phyloP scores from a whole-genome alignment of 345 rosid species.

The Ceriops zippeliana region DNA sequence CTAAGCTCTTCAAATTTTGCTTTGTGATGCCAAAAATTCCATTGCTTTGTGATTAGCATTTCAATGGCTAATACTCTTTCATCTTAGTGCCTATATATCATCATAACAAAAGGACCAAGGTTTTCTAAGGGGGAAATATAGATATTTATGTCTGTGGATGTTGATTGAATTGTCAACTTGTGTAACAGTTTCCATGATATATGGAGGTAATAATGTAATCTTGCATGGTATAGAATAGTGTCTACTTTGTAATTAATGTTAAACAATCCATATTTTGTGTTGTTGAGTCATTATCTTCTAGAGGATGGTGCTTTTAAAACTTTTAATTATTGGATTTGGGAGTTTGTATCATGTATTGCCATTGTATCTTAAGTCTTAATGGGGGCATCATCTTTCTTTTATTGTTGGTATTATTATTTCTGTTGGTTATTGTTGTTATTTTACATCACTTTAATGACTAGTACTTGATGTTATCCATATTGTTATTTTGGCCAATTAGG shows the following conservation, averaged over 20 bases:
- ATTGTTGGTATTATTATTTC: no score
- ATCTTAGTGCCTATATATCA: constrained; percentile 65
- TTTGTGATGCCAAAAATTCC: background rate
- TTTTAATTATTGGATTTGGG: no score
- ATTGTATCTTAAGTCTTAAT: no score
- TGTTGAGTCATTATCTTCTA: no score
- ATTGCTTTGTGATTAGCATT: constrained; percentile 8
- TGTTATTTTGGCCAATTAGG: no score
- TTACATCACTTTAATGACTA: no score
- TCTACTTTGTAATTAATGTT: no score
- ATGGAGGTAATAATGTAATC: constrained; percentile 66
- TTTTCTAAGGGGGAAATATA: constrained; percentile 94
- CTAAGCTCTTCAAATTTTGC: background rate
- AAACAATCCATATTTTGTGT: no score
- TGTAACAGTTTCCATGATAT: constrained; percentile 90
- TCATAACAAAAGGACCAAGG: constrained; percentile 61
- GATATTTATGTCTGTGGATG: constrained; percentile 96
- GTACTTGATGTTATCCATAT: no score
- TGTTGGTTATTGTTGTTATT: no score
- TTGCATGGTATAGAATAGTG: background rate
- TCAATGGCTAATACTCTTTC: constrained; percentile 20
- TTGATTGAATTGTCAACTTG: constrained; percentile 82
- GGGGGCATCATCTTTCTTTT: no score
- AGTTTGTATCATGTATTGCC: background rate
- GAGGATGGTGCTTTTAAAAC: no score